Evolutionary conservation across 208 protist genomes (phyloP), one percentile per base, ranked within the genome.

Genomic region (Crithidia thermophila): DNA sequence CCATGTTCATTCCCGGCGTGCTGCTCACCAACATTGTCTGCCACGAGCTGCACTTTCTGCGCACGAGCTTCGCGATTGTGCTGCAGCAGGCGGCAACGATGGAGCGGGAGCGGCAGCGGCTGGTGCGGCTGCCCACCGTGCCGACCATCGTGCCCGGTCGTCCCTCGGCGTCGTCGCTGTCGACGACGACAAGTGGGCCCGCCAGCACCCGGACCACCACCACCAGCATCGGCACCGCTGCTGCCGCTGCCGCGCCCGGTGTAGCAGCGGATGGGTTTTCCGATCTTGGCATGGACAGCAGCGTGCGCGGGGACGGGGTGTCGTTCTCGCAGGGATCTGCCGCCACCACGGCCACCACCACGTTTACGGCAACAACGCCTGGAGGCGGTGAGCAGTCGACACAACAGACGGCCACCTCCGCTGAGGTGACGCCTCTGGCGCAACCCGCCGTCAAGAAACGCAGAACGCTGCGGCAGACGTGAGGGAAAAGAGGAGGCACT

Each of bases 1-100:
- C 85, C n/a, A 84, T 94, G 70, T 86, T 85, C 57, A 91, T 94
- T 36, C 91, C 91, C 5, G 91, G 86, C 49, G 90, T 96, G 46
- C 75, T 88, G 63, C 77, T 96, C n/a, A 92, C 87, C 5, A 92
- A 91, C 62, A 90, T 96, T 40, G 85, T 93, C 18, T 84, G 79
- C 49, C 78, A 85, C 58, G 91, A 96, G 65, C 72, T 96, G 16
- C 78, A 94, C 51, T 94, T 83, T 49, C 65, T 96, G 27, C 84
- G 91, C 31, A 58, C 33, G 16, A 91, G 77, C 63, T 94, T 94
- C 74, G 83, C 82, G 11, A 55, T 84, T 0, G 88, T 96, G 18
- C 75, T 96, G 28, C 66, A 82, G 62, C 86, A 94, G 62, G 79
- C 84, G 9, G 65, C 72, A 7, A 79, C 81, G 18, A 89, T 94